Evolutionary conservation across 257 asterid genomes (phyloP).

Genomic region (Solanum neorickii): DNA sequence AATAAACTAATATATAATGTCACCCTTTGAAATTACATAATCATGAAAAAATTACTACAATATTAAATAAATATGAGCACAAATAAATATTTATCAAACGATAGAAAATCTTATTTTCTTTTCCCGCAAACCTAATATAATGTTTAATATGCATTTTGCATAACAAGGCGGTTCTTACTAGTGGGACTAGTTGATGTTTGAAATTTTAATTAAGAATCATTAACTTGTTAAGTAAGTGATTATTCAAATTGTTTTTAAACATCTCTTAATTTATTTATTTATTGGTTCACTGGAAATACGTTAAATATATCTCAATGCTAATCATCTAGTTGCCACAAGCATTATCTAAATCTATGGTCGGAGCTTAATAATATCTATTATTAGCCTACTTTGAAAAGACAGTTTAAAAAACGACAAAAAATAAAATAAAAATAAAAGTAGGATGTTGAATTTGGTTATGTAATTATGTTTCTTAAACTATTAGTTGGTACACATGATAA

Average conservation of each 20-base stretch:
- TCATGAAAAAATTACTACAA: too few species aligned
- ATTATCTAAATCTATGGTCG: background rate
- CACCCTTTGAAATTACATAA: too few species aligned
- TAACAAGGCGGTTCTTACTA: background rate
- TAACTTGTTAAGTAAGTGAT: background rate
- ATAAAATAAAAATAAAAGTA: too few species aligned
- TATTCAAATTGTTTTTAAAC: background rate
- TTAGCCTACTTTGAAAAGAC: background rate
- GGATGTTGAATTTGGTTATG: background rate
- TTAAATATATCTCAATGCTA: background rate
- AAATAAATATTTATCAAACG: background rate
- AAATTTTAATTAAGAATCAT: background rate
- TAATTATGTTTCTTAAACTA: background rate
- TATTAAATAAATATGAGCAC: background rate
- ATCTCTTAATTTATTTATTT: fast-evolving
- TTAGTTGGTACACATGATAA: background rate
- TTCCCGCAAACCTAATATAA: background rate
- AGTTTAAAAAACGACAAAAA: background rate
- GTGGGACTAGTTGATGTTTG: background rate
- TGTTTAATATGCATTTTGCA: background rate
- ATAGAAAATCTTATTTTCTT: background rate
- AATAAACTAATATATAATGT: too few species aligned
- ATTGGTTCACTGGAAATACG: background rate
- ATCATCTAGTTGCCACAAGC: background rate
- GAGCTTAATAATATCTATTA: background rate